These are phyloP conservation scores for Phytophthora sp. DNA, from an alignment of 352 stramenopile genomes.

Conservation along the genomic window DNA sequence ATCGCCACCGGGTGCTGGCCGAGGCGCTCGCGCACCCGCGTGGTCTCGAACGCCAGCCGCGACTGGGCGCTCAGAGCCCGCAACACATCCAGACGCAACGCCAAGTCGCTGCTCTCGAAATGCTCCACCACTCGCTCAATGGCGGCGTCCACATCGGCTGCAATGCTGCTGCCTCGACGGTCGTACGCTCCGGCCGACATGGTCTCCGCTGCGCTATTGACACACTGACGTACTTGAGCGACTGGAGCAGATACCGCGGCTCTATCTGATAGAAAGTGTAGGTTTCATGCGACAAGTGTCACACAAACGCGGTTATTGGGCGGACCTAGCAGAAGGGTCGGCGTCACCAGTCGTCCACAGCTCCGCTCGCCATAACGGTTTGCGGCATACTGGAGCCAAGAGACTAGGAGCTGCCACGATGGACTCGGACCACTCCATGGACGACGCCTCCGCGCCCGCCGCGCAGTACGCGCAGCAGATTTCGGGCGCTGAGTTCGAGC, in stretches of 20 bases:
- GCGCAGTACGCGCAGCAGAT: slow-evolving; percentile 44
- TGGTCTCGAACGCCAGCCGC: slow-evolving; percentile 71
- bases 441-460: slow-evolving; percentile 14
- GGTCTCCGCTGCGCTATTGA: neutral
- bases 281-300: neutral
- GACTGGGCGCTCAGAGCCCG: slow-evolving; percentile 62
- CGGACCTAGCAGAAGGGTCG: slow-evolving; percentile 4
- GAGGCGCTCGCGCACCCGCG: slow-evolving; percentile 65
- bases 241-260: slow-evolving; percentile 21
- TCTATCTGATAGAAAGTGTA: slow-evolving; percentile 4
- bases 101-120: slow-evolving; percentile 73
- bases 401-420: slow-evolving; percentile 11
- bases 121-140: slow-evolving; percentile 78
- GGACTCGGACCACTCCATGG: slow-evolving; percentile 33
- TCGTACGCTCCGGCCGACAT: slow-evolving; percentile 49
- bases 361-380: slow-evolving; percentile 12
- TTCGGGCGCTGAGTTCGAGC: slow-evolving; percentile 61
- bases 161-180: slow-evolving; percentile 66
- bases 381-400: slow-evolving; percentile 9
- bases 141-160: slow-evolving; percentile 57
- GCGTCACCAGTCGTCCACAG: slow-evolving; percentile 24
- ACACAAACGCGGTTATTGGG: slow-evolving; percentile 1
- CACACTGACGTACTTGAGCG: slow-evolving; percentile 25
- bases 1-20: slow-evolving; percentile 63
- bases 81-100: slow-evolving; percentile 72